Conservation (phyloP, 169 alveolate species). For the Miamiensis avidus region DNA sequence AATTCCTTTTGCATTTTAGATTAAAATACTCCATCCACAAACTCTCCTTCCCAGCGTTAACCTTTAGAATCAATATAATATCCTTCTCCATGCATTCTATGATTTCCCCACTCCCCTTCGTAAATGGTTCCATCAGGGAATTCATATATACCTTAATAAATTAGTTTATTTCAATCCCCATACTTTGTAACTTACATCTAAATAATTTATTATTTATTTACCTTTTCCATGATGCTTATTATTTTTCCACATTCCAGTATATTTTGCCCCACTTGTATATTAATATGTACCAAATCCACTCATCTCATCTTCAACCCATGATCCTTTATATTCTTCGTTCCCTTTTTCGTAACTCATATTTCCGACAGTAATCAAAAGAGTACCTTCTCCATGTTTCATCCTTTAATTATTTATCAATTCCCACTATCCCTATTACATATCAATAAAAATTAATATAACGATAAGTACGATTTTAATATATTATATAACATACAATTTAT, state of each 20-base stretch:
- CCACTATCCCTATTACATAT: constrained; percentile 79
- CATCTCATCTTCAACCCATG: constrained; percentile 73
- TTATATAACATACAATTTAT: constrained; percentile 23
- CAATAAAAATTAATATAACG: no score
- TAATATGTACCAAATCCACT: constrained; percentile 62
- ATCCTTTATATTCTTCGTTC: constrained; percentile 72
- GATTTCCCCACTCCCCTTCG: constrained; percentile 75
- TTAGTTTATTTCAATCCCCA: constrained; percentile 62
- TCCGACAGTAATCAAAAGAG: constrained; percentile 34
- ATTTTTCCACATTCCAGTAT: constrained; percentile 55
- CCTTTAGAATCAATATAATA: constrained; percentile 60
- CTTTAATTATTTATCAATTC: constrained; percentile 54
- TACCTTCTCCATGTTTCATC: constrained; percentile 69
- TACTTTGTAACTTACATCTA: constrained; percentile 60
- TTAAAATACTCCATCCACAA: constrained; percentile 66
- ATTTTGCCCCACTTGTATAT: constrained; percentile 59
- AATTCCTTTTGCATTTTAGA: constrained; percentile 66
- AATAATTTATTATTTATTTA: constrained; percentile 19
- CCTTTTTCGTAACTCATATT: constrained; percentile 48
- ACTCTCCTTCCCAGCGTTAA: constrained; percentile 69
- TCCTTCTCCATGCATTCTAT: constrained; percentile 78
- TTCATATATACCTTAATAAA: constrained; percentile 53
- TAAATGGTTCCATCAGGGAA: constrained; percentile 70
- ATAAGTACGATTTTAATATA: no score
- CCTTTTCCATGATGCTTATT: constrained; percentile 58